phyloP scores from a whole-genome alignment of 208 protist genomes.

The Phytomonas sp. region DNA sequence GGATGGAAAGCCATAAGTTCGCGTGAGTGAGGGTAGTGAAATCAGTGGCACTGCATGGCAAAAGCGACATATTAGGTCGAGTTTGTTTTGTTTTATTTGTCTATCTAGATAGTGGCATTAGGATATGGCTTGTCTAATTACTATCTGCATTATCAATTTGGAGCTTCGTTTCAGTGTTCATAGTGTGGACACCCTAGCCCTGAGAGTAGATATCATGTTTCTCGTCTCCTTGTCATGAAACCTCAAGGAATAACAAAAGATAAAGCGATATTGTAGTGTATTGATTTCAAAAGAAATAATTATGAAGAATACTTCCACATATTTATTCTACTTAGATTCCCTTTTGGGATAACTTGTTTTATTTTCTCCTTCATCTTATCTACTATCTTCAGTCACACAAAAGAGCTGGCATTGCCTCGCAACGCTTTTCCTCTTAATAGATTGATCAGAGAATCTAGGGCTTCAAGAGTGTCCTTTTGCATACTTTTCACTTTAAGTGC shows the following conservation, averaged over 20 bases:
- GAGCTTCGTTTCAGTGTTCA: not conserved
- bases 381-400: not conserved
- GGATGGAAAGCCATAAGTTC: no score
- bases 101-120: not conserved
- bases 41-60: not conserved
- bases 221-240: not conserved
- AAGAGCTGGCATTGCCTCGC: not conserved
- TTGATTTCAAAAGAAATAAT: not conserved
- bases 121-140: slow-evolving; percentile 3
- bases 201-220: not conserved
- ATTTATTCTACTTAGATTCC: slow-evolving; percentile 1
- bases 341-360: not conserved
- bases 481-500: no score
- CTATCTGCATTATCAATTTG: not conserved
- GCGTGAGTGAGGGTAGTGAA: not conserved
- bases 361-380: not conserved
- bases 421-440: no score
- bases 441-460: no score
- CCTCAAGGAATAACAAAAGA: not conserved
- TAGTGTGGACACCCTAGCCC: not conserved
- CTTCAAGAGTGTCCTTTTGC: no score
- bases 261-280: not conserved
- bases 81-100: not conserved
- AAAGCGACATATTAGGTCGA: not conserved
- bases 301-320: not conserved